phyloP scores from a whole-genome alignment of 352 stramenopile genomes.

The Pythium utonaiense region DNA sequence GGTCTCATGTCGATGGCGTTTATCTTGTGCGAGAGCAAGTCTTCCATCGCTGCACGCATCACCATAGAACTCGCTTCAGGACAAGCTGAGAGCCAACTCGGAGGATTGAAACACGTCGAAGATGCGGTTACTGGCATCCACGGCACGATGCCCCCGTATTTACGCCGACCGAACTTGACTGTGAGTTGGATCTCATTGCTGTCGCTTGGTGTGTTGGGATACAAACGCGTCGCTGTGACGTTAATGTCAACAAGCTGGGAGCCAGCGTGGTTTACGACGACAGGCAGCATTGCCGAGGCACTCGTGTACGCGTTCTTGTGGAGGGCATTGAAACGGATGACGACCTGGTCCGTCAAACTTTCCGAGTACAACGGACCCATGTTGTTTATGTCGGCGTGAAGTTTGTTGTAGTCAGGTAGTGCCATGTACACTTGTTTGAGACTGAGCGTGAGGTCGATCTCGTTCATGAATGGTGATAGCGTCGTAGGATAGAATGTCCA shows the following conservation, averaged over 20 bases:
- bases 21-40: neutral
- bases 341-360: constrained; percentile 32
- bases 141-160: constrained; percentile 27
- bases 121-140: constrained; percentile 16
- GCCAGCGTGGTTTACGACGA: constrained; percentile 34
- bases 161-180: constrained; percentile 18
- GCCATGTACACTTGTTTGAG: constrained; percentile 46
- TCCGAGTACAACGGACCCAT: constrained; percentile 29
- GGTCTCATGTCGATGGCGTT: neutral
- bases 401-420: constrained; percentile 1
- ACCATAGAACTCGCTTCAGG: neutral
- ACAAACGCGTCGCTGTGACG: constrained; percentile 24
- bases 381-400: constrained; percentile 7
- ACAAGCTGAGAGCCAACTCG: neutral
- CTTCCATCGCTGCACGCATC: neutral
- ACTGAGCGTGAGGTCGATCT: constrained; percentile 40
- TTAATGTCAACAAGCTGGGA: constrained; percentile 35
- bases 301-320: constrained; percentile 6
- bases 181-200: constrained; percentile 20
- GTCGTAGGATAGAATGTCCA: constrained; percentile 35
- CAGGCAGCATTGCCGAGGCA: constrained; percentile 27
- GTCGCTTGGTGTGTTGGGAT: constrained; percentile 7
- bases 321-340: constrained; percentile 29
- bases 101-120: neutral
- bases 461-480: neutral